Base-by-base conservation (phyloP, 768 basidiomycete genomes). In the Leccinellum luteum region DNA sequence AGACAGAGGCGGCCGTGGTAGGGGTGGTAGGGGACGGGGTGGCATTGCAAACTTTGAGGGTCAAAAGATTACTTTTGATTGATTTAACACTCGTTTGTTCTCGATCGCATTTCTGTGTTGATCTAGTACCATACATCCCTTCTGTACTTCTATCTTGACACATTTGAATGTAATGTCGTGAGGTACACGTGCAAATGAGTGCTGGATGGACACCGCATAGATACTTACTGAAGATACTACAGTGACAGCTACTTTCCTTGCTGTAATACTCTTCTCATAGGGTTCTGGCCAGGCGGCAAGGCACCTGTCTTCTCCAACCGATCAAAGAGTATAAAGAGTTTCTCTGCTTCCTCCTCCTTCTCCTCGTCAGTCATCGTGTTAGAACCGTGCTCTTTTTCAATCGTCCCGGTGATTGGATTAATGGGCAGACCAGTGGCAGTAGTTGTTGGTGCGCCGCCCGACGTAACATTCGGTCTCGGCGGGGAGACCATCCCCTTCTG, bases 271-370 rank as follows among this genome's bases (percentile, higher is more conserved):
- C 81, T 86, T 54, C 90, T 79, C 60, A 91, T 82, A 6, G 89
- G 90, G 67, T 90, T 90, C 62, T 84, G 83, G 48, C 76, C 78
- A 19, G 84, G 76, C 12, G 84, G 81, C 31, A 92, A 66, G 45
- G 85, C 82, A 21, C 92, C 91, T 47, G 78, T 86, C 72, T 78
- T 85, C 69, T 94, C 91, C 61, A 98, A 77, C 48, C 95, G 79
- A 61, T 97, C 92, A 66, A 99, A 98, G 19, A 98, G 78, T 32
- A 90, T 85, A 66, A 98, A 92, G 43, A 99, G 77, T 67, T 87
- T 87, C 77, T 98, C 95, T 54, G 94, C 89, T 75, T 99, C 97
- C 10, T 75, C 76, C 68, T 97, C 93, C 72, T 96, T 97, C 79
- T 99, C 96, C 69, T 95, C 94, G 30, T 95, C 88, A 1, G 93